These are phyloP conservation scores for Ogataea hybrid DNA, from an alignment of 1,139 yeast species.

Conservation along the genomic window DNA sequence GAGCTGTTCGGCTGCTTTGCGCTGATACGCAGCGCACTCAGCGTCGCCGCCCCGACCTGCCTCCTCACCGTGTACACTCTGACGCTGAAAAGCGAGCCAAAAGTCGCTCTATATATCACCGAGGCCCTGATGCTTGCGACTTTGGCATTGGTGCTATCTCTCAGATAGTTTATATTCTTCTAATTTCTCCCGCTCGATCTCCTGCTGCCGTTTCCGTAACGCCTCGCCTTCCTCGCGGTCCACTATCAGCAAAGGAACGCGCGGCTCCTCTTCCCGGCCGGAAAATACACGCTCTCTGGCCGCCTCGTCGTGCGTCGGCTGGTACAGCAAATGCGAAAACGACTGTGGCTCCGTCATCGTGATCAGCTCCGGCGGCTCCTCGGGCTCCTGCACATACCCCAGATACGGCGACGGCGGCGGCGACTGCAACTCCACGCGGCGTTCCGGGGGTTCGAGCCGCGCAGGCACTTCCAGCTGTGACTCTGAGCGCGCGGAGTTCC, in stretches of 20 bases:
- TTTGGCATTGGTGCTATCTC: constrained; percentile 6
- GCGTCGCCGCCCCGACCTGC: constrained; percentile 40
- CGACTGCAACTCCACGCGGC: constrained; percentile 30
- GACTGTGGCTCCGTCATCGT: constrained; percentile 31
- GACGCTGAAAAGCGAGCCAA: constrained; percentile 35
- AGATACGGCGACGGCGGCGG: constrained; percentile 35
- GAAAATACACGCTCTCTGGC: constrained; percentile 23
- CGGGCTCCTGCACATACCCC: constrained; percentile 30
- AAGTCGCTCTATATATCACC: constrained; percentile 28
- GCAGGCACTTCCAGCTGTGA: constrained; percentile 6
- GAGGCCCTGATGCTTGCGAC: constrained; percentile 15
- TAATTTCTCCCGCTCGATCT: not conserved
- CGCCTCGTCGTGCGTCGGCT: constrained; percentile 17
- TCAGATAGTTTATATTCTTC: constrained; percentile 5
- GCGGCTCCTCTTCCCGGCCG: constrained; percentile 1
- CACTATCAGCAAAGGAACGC: constrained; percentile 27
- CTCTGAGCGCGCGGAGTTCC: constrained; percentile 11
- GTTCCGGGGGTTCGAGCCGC: constrained; percentile 24
- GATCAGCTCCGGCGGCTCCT: constrained; percentile 31
- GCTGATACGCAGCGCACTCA: constrained; percentile 40
- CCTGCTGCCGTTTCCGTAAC: constrained; percentile 11
- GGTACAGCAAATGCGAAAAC: constrained; percentile 29
- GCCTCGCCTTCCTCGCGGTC: constrained; percentile 29
- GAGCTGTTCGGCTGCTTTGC: constrained; percentile 56
- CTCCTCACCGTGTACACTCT: constrained; percentile 41